Evolutionary conservation across 2,329 filamentous ascomycete genomes (phyloP), one percentile per base, ranked within the genome.

Genomic region (Fusarium brachygibbosum): DNA sequence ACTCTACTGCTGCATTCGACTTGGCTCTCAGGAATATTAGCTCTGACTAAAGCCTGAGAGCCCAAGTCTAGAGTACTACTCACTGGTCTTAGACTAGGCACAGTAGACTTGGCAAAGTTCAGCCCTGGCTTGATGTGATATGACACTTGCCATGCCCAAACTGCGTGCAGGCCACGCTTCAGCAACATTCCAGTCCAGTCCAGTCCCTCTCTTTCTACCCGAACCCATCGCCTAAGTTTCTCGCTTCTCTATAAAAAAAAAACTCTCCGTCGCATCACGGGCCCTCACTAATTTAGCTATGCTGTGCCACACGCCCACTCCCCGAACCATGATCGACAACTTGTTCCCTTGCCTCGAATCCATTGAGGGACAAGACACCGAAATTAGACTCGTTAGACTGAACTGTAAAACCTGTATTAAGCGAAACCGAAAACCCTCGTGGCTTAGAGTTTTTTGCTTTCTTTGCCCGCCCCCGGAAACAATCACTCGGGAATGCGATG

Each of bases 311-410:
- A 67, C 44, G 54, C 56, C 68, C 69, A 68, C 66, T 55, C 53
- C 44, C 63, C 70, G 60, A 70, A 65, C 71, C 57, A 66, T 67
- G 71, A 73, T 73, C 71, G 71, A 55, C 71, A 53, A 32, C 37
- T 41, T 38, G 50, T 37, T 34, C 13, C 23, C 23, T 6, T 25
- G 4, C n/a, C 29, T 48, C 19, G 21, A 37, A 25, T 51, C 48
- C 23, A 13, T 51, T 38, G 23, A 51, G 17, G 34, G 23, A 51
- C 48, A 51, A 28, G n/a, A 51, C 4, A 51, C 48, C 48, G 48
- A 40, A 41, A 44, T 41, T 41, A 50, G 29, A 35, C 51, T 54
- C 13, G 17, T 31, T 45, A 45, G 42, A 45, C 48, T 25, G 37
- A 40, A 51, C n/a, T 40, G 48, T 40, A 51, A 49, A 25, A 19